Evolutionary conservation across 805 yeast species (phyloP), one percentile per base, ranked within the genome.

Genomic region (Lipomyces orientalis): DNA sequence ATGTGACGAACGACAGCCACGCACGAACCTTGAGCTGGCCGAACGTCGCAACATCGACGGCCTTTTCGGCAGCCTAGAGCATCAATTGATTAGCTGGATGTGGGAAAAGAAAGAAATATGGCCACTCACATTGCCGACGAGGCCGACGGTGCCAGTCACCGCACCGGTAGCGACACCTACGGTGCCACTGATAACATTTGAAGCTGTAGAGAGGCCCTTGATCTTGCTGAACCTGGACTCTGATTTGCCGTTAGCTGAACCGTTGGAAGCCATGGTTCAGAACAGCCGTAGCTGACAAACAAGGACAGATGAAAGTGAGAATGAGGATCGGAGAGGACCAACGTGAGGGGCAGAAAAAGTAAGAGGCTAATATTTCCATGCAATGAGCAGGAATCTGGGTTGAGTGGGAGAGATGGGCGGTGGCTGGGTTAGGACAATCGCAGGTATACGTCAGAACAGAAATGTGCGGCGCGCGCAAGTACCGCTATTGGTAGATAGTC

Each of bases 11-110:
- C 7, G 14, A n/a, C 33, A 35, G 14, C 29, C n/a, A 9, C 6
- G n/a, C 33, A 37, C 61, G 8, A 22, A 64, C 70, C 61, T 61
- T 61, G 10, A 63, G 14, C 9, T 60, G 52, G 39, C 70, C 67
- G 33, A 60, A 4, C 8, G 70, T 66, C 10, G 70, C 70, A 39
- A 60, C 66, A 49, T 66, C 67, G 60, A 63, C 58, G 22, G 64
- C 67, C 7, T 66, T 64, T 56, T 67, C 70, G 29, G 70, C 70
- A 54, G 64, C 67, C 70, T 67, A n/a, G 25, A 43, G 10, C n/a
- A 22, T 33, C 25, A 46, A 10, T n/a, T 39, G 19, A 46, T 12
- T n/a, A 37, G 61, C n/a, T 57, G 19, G 35, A 10, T 25, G 10
- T 10, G 19, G 55, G 25, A 46, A 6, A n/a, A 34, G 34, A 51